Evolutionary conservation across 2,329 filamentous ascomycete genomes (phyloP), one percentile per base, ranked within the genome.

Genomic region (Fusarium mundagurra): DNA sequence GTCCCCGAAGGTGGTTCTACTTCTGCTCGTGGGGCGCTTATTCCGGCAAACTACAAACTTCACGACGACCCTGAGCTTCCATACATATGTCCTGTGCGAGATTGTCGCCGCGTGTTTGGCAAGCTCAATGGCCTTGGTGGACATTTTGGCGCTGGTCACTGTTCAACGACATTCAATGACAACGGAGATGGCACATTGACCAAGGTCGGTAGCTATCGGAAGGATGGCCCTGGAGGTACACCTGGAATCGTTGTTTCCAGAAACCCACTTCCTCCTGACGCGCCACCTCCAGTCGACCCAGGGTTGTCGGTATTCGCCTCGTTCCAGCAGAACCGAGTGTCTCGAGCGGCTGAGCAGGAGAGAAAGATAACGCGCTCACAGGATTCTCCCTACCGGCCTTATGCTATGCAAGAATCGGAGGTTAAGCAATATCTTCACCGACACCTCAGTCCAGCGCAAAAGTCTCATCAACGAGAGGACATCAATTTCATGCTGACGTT

Each of bases 111-210:
- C 4, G 43, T 81, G 9, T 80, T 83, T 27, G 36, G 55, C 9
- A 67, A 20, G 5, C 57, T 82, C 5, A 67, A 51, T 5, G 55
- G 75, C 7, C 68, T 82, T 9, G 73, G 73, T 8, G 75, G 76
- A 2, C 80, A 82, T 53, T 81, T 80, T 51, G 50, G 61, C 31
- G 77, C 74, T 16, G 70, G 61, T 0, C 81, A 82, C 36, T 74
- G 63, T 33, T 63, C 68, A 39, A 62, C 41, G 62, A 81, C 61
- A 14, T 78, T 84, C 51, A 84, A 85, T 34, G 84, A 85, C 60
- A 85, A 85, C 34, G 74, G 75, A 7, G 84, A 85, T 16, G 84
- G 84, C 6, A 85, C 84, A 1, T 58, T 85, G 16, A 78, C 81
- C 22, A 67, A 79, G 16, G 45, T 83, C 7, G 75, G 75, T 16